phyloP scores from a whole-genome alignment of 2,329 filamentous ascomycete species.

The Sporothrix euskadiensis region DNA sequence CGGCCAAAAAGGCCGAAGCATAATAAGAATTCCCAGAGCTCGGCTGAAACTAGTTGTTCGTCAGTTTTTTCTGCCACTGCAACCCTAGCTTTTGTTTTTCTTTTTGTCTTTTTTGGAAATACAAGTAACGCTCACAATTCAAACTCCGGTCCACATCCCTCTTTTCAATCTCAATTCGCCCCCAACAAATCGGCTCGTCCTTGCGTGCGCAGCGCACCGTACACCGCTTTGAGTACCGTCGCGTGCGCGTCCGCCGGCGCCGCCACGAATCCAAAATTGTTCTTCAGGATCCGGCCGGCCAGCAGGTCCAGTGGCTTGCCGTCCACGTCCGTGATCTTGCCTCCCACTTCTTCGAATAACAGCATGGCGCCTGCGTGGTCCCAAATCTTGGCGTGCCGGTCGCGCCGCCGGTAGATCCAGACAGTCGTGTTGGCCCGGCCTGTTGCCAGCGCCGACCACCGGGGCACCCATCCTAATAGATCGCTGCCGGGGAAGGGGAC shows the following conservation, averaged over 20 bases:
- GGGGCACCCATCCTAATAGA: conserved; percentile 58
- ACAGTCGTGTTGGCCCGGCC: conserved; percentile 56
- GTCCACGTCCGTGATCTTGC: conserved; percentile 56
- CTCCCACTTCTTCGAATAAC: conserved; percentile 58
- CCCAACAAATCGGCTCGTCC: conserved; percentile 29
- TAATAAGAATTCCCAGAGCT: too few relatives aligned
- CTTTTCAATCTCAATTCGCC: neutral
- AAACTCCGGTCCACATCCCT: neutral
- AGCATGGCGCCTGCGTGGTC: conserved; percentile 63
- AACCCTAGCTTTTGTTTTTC: conserved; percentile 3
- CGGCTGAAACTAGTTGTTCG: neutral
- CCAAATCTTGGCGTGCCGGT: conserved; percentile 57
- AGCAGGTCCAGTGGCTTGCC: conserved; percentile 53
- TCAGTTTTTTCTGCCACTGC: neutral
- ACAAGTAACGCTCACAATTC: neutral
- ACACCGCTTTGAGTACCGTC: conserved; percentile 43
- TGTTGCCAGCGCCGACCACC: conserved; percentile 56
- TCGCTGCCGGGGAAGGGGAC: conserved; percentile 51
- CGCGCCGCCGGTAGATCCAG: conserved; percentile 56
- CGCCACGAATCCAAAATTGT: conserved; percentile 59
- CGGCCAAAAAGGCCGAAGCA: neutral
- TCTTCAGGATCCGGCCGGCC: conserved; percentile 50
- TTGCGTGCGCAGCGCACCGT: conserved; percentile 28
- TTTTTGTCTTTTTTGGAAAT: neutral
- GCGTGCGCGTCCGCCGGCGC: conserved; percentile 50